phyloP scores from a whole-genome alignment of 805 yeast genomes.

The Kazachstania bromeliacearum region DNA sequence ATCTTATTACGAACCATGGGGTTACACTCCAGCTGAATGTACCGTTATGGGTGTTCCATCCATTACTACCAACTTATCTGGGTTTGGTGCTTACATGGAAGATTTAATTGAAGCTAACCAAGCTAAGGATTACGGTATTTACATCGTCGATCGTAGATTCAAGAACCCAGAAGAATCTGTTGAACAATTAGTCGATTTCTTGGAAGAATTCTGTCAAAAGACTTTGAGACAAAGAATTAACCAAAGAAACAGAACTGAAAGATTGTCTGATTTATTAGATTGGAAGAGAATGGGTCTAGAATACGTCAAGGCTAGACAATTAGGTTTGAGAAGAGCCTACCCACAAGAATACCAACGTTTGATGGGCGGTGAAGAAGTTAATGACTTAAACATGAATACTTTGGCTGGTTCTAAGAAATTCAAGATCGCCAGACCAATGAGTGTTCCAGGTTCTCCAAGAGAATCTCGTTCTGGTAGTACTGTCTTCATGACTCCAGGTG shows the following conservation, averaged over 20 bases:
- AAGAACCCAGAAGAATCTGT: constrained; percentile 89
- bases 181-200: constrained; percentile 76
- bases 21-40: constrained; percentile 98
- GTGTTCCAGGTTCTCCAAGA: constrained; percentile 94
- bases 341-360: constrained; percentile 61
- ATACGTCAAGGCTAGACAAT: constrained; percentile 87
- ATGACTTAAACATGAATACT: constrained; percentile 24
- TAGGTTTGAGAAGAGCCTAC: constrained; percentile 87
- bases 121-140: constrained; percentile 91
- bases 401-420: constrained; percentile 36
- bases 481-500: constrained; percentile 93
- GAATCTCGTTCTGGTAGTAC: constrained; percentile 30
- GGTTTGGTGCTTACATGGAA: constrained; percentile 98
- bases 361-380: constrained; percentile 23
- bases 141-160: constrained; percentile 89
- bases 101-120: constrained; percentile 75
- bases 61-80: constrained; percentile 89
- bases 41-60: constrained; percentile 99
- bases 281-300: constrained; percentile 98
- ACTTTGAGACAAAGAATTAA: constrained; percentile 95
- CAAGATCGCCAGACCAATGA: constrained; percentile 82
- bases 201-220: constrained; percentile 82
- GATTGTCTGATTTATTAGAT: constrained; percentile 84
- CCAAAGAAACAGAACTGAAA: constrained; percentile 94
- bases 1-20: constrained; percentile 98